Base-by-base conservation (phyloP, 2,329 filamentous ascomycete species). In the Chaetothyriales sp. region DNA sequence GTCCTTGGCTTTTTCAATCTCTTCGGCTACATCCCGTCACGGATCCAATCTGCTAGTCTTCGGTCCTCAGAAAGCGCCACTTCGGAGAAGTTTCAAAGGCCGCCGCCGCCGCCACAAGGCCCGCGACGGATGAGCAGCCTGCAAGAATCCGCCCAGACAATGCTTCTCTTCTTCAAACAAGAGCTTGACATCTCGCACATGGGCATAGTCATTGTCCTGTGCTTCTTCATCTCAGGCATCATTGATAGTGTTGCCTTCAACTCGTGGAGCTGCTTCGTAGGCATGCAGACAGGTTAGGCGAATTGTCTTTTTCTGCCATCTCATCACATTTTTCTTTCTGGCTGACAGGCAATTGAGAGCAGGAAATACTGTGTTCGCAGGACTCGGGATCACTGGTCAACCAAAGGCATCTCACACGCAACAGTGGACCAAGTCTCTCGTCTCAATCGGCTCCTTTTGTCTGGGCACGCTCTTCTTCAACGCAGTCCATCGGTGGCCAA, bases 181-280 rank as follows among this genome's bases (percentile, higher is more conserved):
- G 56, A 60, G 47, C 52, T 60, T 46, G 55, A 55, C 18, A 46
- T 52, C 8, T 15, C 32, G 20, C 49, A 25, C 6, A 49, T 60
- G 56, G 53, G 49, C 42, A 9, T 51, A 9, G 51, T 59, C 3
- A 51, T 61, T 18, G 59, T 68, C 20, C 60, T 64, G 53, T 71
- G 56, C 54, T 72, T 50, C 61, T 66, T 71, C 49, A 59, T 66
- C 28, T 71, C 68, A 0, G 70, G 70, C 1, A 61, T 72, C 18
- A 69, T 69, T 47, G 70, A 72, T 54, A 68, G 67, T 52, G 65
- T 67, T 43, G 66, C 69, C 9, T 71, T 70, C 61, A 70, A 69
- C 56, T 67, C 68, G 12, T 72, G 70, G 68, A 68, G 65, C 28
- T 71, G 69, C 53, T 72, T 72, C 60, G 60, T 71, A 43, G 67